Conservation (phyloP, 345 rosid genomes). For the Litchi chinensis region DNA sequence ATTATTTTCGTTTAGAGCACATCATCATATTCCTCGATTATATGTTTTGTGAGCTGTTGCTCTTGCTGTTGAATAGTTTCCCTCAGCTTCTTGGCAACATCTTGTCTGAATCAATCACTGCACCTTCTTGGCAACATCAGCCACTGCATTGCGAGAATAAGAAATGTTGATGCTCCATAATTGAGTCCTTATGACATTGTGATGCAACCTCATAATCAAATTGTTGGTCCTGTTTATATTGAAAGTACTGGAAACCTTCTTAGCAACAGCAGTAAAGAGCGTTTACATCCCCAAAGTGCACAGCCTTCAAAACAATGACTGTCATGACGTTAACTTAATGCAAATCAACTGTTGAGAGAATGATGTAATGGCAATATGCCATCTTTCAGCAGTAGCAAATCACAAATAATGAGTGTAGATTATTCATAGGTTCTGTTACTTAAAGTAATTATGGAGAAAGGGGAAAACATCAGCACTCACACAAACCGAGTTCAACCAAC, state of each 20-base stretch:
- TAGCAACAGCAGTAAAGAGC: conserved; percentile 58
- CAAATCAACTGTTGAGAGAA: background rate
- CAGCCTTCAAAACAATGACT: conserved; percentile 41
- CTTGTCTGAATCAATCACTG: too few relatives aligned
- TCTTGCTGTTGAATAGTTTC: conserved; percentile 48
- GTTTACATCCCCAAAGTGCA: conserved; percentile 56
- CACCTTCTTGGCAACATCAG: conserved; percentile 58
- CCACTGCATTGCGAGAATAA: conserved; percentile 53
- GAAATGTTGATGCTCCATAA: conserved; percentile 60
- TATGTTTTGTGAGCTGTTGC: conserved; percentile 62
- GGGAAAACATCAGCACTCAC: background rate
- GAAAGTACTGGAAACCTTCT: conserved; percentile 52
- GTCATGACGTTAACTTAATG: background rate
- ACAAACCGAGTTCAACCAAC: background rate
- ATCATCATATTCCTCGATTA: conserved; percentile 60
- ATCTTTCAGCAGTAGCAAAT: background rate
- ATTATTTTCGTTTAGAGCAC: conserved; percentile 33
- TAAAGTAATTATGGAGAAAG: background rate
- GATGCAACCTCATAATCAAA: conserved; percentile 49
- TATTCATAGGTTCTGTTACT: too few relatives aligned
- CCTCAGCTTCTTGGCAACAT: conserved; percentile 55
- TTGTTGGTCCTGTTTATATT: conserved; percentile 45
- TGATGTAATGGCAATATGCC: conserved; percentile 1
- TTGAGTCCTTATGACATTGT: conserved; percentile 59
- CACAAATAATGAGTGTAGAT: too few relatives aligned